Base-by-base conservation (phyloP, 768 basidiomycete genomes). In the Baorangia bicolor region DNA sequence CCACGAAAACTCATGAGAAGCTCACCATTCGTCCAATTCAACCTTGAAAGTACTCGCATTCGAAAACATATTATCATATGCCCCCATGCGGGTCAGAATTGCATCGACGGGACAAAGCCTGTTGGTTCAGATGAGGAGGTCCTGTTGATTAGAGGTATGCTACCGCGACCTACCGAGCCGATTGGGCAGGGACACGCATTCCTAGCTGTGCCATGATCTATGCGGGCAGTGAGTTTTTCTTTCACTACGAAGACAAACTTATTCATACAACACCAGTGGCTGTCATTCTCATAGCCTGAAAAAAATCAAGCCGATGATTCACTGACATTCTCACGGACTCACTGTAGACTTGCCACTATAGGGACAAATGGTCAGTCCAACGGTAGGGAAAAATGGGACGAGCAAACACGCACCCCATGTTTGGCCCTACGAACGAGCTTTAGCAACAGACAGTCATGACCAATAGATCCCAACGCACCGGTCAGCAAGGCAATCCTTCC, bases 41-140 rank as follows among this genome's bases (percentile, higher is more conserved):
- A 99, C 97, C 70, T 98, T 97, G 82, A 98, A 99, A 0, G 96
- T 98, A 72, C 92, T 94, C 1, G 94, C 83, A 62, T 92, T 87
- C 3, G 90, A 87, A 71, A 94, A 95, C 90, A 96, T 94, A 67
- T 94, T 94, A 66, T 98, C 96, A 68, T 98, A 97, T 3, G 97
- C 97, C 11, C 97, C 97, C 97, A 98, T 98, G 25, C 96, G 86
- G 3, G 97, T 98, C 55, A 93, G 81, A 60, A 99, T 97, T 13
- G 87, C 77, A 67, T 99, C 95, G 2, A 97, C 84, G 2, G 97
- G 93, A 57, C 87, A 89, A 44, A 99, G 68, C 34, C 93, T 94
- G 25, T 41, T 33, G 10, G 49, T 35, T 27, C 59, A 6, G 58
- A 48, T 55, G 28, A 62, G 59, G 20, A 54, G 51, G 35, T 16